phyloP scores from a whole-genome alignment of 495 filamentous ascomycete genomes.

The Penicillium turbatum region DNA sequence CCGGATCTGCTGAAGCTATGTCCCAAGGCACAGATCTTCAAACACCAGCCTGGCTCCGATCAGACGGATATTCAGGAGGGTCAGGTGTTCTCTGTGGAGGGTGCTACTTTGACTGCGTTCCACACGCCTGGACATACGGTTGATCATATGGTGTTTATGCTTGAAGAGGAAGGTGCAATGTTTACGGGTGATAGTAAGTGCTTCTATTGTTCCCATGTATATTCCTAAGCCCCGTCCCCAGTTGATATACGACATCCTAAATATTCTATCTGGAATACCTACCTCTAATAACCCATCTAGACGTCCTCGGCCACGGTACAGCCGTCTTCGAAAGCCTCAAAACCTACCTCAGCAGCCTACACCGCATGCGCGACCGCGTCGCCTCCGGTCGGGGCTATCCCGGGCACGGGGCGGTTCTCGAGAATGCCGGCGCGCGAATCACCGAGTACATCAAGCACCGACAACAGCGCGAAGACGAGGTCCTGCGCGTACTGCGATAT shows the following conservation, averaged over 20 bases:
- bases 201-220: background rate
- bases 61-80: slow-evolving; percentile 58
- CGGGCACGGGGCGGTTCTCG: slow-evolving; percentile 76
- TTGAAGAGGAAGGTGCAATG: slow-evolving; percentile 73
- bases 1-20: slow-evolving; percentile 58
- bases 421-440: slow-evolving; percentile 60
- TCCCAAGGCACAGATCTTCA: slow-evolving; percentile 51
- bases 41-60: slow-evolving; percentile 42
- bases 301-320: slow-evolving; percentile 90
- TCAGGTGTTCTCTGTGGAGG: slow-evolving; percentile 68
- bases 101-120: slow-evolving; percentile 69
- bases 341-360: slow-evolving; percentile 67
- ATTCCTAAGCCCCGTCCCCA: background rate
- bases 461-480: slow-evolving; percentile 72
- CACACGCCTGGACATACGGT: slow-evolving; percentile 81
- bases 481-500: slow-evolving; percentile 61
- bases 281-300: slow-evolving; percentile 14
- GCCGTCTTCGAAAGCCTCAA: slow-evolving; percentile 83
- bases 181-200: slow-evolving; percentile 81
- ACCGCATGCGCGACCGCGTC: slow-evolving; percentile 63
- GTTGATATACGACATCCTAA: background rate
- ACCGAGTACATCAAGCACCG: slow-evolving; percentile 80
- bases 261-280: background rate
- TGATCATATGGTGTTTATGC: slow-evolving; percentile 75
- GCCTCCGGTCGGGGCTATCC: slow-evolving; percentile 70